A percentile compares a stretch with the other conserved stretches of the same genome.
phyloP scores from a whole-genome alignment of 73 alveolate genomes.

The Stentor coeruleus region DNA sequence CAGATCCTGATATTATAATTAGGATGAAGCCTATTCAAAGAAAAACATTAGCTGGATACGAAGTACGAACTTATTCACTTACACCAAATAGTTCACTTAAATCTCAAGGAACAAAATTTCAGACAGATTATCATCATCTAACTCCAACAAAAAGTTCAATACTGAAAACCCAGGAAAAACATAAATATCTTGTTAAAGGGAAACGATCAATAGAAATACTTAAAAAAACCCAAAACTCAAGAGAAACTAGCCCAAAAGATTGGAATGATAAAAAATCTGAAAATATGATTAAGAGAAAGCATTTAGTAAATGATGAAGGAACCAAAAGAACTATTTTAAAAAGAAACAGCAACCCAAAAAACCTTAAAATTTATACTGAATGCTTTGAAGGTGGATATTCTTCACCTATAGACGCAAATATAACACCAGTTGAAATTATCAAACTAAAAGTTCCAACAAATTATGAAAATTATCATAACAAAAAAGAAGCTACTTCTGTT shows the following conservation, averaged over 20 bases:
- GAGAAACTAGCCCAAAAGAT: too few relatives aligned
- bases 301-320: too few relatives aligned
- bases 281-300: neutral
- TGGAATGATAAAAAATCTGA: neutral
- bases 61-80: too few relatives aligned
- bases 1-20: too few relatives aligned
- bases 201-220: neutral
- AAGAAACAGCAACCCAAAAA: neutral
- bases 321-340: too few relatives aligned
- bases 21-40: too few relatives aligned
- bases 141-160: neutral
- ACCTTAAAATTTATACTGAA: slow-evolving; percentile 9
- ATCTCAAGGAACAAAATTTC: too few relatives aligned
- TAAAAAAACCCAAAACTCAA: too few relatives aligned
- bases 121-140: too few relatives aligned
- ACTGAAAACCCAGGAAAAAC: neutral
- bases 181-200: neutral
- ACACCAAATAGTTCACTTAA: too few relatives aligned
- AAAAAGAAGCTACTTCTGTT: neutral
- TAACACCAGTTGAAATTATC: neutral
- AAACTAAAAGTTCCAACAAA: neutral
- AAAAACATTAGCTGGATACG: too few relatives aligned
- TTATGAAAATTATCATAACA: neutral
- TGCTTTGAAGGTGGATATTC: neutral
- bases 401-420: neutral